phyloP scores from a whole-genome alignment of 768 basidiomycete genomes.

The Thelephora aurantiotincta region DNA sequence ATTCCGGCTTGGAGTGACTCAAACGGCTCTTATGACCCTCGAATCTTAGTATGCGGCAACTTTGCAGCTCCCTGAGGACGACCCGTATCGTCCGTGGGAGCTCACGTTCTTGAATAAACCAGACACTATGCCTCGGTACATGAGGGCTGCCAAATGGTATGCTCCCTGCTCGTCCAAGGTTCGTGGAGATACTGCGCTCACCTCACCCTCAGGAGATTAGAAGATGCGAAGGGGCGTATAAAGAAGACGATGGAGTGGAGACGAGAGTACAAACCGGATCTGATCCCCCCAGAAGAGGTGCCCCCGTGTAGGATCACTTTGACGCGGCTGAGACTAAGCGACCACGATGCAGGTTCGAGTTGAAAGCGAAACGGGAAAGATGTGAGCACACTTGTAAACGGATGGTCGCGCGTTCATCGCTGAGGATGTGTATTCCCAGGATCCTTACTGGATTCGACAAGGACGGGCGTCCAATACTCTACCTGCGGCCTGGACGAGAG shows the following conservation, averaged over 20 bases:
- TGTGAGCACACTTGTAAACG: constrained; percentile 32
- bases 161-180: too few relatives aligned
- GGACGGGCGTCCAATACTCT: constrained; percentile 78
- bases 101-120: constrained; percentile 55
- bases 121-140: constrained; percentile 62
- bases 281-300: constrained; percentile 69
- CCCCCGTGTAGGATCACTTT: constrained; percentile 1
- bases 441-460: constrained; percentile 76
- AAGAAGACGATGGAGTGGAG: constrained; percentile 76
- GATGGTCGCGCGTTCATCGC: neutral
- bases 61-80: constrained; percentile 47
- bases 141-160: constrained; percentile 74
- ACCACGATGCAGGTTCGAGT: constrained; percentile 34
- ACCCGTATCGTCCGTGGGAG: constrained; percentile 71
- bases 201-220: constrained; percentile 22
- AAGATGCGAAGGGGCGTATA: constrained; percentile 66
- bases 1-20: neutral
- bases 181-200: too few relatives aligned
- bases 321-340: too few relatives aligned
- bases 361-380: constrained; percentile 79
- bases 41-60: constrained; percentile 45
- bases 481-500: constrained; percentile 80
- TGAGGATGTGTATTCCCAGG: constrained; percentile 21
- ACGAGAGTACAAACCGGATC: constrained; percentile 70
- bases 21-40: neutral